A percentile compares a stretch with the other conserved stretches of the same genome.
Conservation (phyloP, 1,139 yeast genomes). For the Sugiyamaella castrensis region DNA sequence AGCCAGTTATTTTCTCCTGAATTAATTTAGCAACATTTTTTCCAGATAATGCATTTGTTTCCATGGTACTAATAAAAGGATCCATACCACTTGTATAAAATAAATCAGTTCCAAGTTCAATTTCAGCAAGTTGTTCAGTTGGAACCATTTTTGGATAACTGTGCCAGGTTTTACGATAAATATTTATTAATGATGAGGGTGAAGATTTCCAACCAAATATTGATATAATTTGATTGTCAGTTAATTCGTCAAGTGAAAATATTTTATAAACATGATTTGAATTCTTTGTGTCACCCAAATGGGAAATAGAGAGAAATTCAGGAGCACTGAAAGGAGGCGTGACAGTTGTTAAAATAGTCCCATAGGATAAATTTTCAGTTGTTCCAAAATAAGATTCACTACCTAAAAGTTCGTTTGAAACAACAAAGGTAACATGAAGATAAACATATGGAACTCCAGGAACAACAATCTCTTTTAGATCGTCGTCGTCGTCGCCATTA, state of each 20-base stretch:
- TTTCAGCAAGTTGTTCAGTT: conserved; percentile 30
- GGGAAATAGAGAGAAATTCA: conserved; percentile 23
- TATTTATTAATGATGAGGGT: conserved; percentile 7
- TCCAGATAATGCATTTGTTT: conserved; percentile 48
- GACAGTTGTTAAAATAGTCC: conserved; percentile 31
- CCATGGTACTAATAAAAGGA: conserved; percentile 48
- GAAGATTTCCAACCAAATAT: conserved; percentile 15
- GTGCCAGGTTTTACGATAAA: conserved; percentile 21
- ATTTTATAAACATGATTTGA: conserved; percentile 42
- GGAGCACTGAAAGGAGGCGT: conserved; percentile 15
- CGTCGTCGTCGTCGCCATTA: background rate
- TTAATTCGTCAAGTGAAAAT: conserved; percentile 35
- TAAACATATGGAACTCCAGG: conserved; percentile 33
- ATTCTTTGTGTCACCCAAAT: conserved; percentile 29
- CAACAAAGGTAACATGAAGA: conserved; percentile 34
- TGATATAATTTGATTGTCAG: conserved; percentile 20
- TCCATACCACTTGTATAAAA: conserved; percentile 44
- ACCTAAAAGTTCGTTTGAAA: conserved; percentile 25
- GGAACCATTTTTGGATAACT: conserved; percentile 30
- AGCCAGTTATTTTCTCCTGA: background rate
- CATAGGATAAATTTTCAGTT: conserved; percentile 18
- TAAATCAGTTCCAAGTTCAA: conserved; percentile 36
- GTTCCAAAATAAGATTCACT: conserved; percentile 23
- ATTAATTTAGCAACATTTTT: conserved; percentile 37
- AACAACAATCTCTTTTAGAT: conserved; percentile 8